Conservation (phyloP, 768 basidiomycete genomes). For the Pleurotus salmoneostramineus region DNA sequence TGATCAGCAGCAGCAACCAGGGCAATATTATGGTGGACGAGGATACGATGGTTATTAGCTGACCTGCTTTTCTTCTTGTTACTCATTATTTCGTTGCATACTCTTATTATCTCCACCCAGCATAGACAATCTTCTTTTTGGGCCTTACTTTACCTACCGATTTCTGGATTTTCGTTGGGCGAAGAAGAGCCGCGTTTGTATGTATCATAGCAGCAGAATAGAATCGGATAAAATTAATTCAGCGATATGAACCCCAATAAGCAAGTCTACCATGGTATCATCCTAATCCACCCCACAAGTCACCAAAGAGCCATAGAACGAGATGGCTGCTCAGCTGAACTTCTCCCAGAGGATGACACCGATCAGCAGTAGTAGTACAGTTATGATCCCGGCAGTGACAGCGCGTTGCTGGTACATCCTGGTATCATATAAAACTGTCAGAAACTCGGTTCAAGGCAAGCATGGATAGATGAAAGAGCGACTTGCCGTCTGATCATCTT, state of each 20-base stretch:
- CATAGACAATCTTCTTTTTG: constrained; percentile 4
- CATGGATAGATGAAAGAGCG: not conserved
- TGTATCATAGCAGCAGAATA: constrained; percentile 9
- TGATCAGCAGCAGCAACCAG: constrained; percentile 18
- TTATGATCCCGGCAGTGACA: constrained; percentile 82
- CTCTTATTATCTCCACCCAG: constrained; percentile 9
- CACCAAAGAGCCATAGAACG: not conserved
- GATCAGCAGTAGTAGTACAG: constrained; percentile 81
- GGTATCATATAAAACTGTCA: constrained; percentile 31
- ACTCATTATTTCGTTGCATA: constrained; percentile 14
- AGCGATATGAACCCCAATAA: too few relatives aligned
- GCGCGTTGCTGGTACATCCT: constrained; percentile 98
- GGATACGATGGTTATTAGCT: constrained; percentile 20
- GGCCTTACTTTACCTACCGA: constrained; percentile 1
- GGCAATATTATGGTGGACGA: constrained; percentile 27
- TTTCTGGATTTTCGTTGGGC: constrained; percentile 6
- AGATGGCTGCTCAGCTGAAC: constrained; percentile 29
- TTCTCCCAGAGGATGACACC: constrained; percentile 80
- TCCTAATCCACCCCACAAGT: not conserved
- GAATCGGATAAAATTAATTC: not conserved
- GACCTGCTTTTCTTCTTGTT: constrained; percentile 17
- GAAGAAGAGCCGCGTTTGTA: not conserved
- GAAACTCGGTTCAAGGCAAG: constrained; percentile 14
- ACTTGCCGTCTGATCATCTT: constrained; percentile 93
- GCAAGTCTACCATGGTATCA: too few relatives aligned